Evolutionary conservation across 1,284 basidiomycete species (phyloP).

Genomic region (Leucoagaricus sp.): DNA sequence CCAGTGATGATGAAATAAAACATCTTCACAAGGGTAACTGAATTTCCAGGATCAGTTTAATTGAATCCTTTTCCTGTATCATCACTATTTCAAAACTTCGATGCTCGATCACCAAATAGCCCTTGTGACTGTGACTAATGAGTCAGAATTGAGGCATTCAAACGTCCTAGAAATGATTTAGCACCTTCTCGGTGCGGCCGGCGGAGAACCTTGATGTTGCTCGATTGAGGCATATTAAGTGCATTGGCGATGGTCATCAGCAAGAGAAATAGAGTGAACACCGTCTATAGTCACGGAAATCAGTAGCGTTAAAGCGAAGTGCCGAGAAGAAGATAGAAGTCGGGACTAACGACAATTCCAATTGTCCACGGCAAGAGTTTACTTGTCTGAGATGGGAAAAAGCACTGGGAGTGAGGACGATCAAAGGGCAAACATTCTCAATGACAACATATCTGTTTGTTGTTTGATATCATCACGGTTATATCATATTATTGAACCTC

Average conservation of each 20-base stretch:
- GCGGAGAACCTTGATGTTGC: constrained; percentile 2
- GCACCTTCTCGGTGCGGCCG: constrained; percentile 7
- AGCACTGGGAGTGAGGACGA: too few relatives aligned
- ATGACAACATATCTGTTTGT: too few relatives aligned
- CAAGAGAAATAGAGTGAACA: constrained; percentile 9
- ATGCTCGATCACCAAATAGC: constrained; percentile 5
- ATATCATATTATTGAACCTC: too few relatives aligned
- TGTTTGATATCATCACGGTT: too few relatives aligned
- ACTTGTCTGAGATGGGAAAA: too few relatives aligned
- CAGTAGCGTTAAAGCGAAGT: too few relatives aligned
- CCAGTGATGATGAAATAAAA: constrained; percentile 9
- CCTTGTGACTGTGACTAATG: neutral
- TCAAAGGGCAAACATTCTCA: too few relatives aligned
- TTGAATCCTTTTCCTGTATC: too few relatives aligned
- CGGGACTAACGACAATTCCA: too few relatives aligned
- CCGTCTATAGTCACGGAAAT: constrained; percentile 1
- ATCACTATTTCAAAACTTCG: too few relatives aligned
- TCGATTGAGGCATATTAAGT: constrained; percentile 2
- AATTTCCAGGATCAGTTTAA: neutral
- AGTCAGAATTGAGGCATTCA: neutral
- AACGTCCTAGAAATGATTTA: constrained; percentile 1
- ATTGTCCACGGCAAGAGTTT: too few relatives aligned
- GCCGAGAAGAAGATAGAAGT: too few relatives aligned
- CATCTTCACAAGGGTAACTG: constrained; percentile 1
- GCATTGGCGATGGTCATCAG: constrained; percentile 8